phyloP scores from a whole-genome alignment of 2,329 filamentous ascomycete genomes.

The Aureobasidium pullulans region DNA sequence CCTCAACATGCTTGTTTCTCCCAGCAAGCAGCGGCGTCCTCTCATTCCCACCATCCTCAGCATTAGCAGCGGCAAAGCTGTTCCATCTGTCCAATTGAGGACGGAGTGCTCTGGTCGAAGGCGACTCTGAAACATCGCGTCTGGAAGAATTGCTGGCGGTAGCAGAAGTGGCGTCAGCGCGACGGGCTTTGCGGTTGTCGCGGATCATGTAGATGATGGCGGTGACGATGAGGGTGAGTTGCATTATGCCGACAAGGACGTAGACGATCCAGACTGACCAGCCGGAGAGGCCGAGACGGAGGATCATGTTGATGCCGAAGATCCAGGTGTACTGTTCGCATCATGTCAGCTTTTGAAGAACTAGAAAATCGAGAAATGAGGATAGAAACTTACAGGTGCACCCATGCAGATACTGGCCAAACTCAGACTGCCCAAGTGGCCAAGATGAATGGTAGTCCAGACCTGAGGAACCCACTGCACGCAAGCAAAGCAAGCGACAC shows the following conservation, averaged over 20 bases:
- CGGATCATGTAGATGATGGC: constrained; percentile 66
- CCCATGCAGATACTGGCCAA: constrained; percentile 97
- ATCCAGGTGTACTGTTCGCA: constrained; percentile 36
- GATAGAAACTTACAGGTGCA: constrained; percentile 56
- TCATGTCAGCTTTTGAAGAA: no score
- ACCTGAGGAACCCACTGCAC: constrained; percentile 92
- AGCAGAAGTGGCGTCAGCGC: background rate
- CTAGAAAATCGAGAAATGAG: no score
- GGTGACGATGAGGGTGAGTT: constrained; percentile 70
- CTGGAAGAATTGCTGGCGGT: background rate
- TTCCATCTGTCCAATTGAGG: background rate
- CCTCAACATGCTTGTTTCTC: background rate
- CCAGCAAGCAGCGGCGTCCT: background rate
- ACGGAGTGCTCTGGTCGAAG: background rate
- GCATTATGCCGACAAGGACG: constrained; percentile 72
- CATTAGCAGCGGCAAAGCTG: background rate
- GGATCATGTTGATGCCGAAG: constrained; percentile 65
- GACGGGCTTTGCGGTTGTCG: constrained; percentile 29
- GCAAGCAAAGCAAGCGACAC: constrained; percentile 66
- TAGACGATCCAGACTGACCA: constrained; percentile 95
- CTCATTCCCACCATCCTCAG: background rate
- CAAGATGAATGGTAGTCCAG: constrained; percentile 75
- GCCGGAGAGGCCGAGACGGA: constrained; percentile 65
- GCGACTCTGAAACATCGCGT: background rate
- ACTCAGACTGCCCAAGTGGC: constrained; percentile 80